A percentile compares a stretch with the other conserved stretches of the same genome.
These are phyloP conservation scores for Cyberlindnera petersonii DNA, from an alignment of 805 yeast species.

Conservation along the genomic window DNA sequence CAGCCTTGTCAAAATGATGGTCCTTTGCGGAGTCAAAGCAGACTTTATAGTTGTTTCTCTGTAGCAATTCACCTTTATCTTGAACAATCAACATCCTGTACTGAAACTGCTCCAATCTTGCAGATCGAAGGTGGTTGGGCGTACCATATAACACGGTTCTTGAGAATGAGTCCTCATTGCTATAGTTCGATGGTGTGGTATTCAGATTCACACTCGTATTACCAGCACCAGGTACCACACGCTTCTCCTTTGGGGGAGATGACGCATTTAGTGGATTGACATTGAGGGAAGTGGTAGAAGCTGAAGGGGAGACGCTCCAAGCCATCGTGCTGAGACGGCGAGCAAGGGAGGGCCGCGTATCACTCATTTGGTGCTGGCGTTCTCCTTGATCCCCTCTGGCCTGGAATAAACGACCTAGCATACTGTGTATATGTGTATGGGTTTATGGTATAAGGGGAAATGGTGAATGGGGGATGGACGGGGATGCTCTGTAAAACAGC, in stretches of 20 bases:
- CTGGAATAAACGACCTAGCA: constrained; percentile 12
- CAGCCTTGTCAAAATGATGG: constrained; percentile 20
- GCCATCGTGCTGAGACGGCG: constrained; percentile 5
- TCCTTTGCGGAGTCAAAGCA: constrained; percentile 31
- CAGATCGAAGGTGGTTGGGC: constrained; percentile 11
- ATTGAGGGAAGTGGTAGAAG: neutral
- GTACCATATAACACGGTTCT: constrained; percentile 27
- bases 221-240: neutral
- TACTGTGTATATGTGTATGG: neutral
- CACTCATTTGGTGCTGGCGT: too few relatives aligned
- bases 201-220: too few relatives aligned
- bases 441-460: neutral
- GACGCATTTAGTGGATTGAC: too few relatives aligned
- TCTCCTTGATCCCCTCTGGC: neutral
- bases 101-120: constrained; percentile 15
- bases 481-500: too few relatives aligned
- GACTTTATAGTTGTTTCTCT: constrained; percentile 32
- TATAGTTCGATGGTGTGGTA: constrained; percentile 4
- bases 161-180: constrained; percentile 26
- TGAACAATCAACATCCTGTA: constrained; percentile 35
- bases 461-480: neutral
- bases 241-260: constrained; percentile 7
- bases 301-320: neutral
- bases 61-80: constrained; percentile 35
- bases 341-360: neutral